Conservation (phyloP, 441 rosid species). For the Pelargonium australe region DNA sequence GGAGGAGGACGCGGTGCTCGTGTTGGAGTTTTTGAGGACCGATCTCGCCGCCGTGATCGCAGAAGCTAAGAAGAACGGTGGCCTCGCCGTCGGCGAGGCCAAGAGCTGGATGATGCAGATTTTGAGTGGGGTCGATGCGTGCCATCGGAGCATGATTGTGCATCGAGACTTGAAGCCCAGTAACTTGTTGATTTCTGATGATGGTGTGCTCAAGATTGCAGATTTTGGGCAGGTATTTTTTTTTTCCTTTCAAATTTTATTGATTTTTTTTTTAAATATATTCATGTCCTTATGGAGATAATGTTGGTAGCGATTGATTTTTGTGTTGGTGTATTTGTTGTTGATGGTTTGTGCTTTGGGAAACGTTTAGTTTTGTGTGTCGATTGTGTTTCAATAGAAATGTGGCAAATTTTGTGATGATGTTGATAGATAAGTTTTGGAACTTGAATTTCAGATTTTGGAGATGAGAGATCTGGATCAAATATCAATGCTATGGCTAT, state of each 20-base stretch:
- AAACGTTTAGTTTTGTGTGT: too few species aligned
- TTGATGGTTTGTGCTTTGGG: too few species aligned
- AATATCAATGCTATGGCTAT: too few species aligned
- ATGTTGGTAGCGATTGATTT: neutral
- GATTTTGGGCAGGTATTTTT: slow-evolving; percentile 84
- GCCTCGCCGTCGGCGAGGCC: slow-evolving; percentile 44
- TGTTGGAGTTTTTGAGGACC: slow-evolving; percentile 64
- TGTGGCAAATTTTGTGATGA: too few species aligned
- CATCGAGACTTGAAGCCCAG: slow-evolving; percentile 93
- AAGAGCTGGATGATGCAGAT: slow-evolving; percentile 98
- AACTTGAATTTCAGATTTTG: too few species aligned
- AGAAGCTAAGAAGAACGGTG: slow-evolving; percentile 43
- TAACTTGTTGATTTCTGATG: slow-evolving; percentile 65
- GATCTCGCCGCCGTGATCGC: slow-evolving; percentile 60
- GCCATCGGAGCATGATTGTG: slow-evolving; percentile 69
- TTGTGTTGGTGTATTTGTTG: neutral
- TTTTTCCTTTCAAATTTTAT: neutral
- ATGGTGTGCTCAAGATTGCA: slow-evolving; percentile 75
- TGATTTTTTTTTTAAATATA: neutral
- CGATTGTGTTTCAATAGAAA: too few species aligned
- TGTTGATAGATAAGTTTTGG: too few species aligned
- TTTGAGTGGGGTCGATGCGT: slow-evolving; percentile 58
- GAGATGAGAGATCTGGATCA: too few species aligned
- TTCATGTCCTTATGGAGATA: neutral
- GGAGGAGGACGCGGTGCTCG: slow-evolving; percentile 91